These are phyloP conservation scores for Hortaea werneckii DNA, from an alignment of 2,329 filamentous ascomycete species.

Conservation along the genomic window DNA sequence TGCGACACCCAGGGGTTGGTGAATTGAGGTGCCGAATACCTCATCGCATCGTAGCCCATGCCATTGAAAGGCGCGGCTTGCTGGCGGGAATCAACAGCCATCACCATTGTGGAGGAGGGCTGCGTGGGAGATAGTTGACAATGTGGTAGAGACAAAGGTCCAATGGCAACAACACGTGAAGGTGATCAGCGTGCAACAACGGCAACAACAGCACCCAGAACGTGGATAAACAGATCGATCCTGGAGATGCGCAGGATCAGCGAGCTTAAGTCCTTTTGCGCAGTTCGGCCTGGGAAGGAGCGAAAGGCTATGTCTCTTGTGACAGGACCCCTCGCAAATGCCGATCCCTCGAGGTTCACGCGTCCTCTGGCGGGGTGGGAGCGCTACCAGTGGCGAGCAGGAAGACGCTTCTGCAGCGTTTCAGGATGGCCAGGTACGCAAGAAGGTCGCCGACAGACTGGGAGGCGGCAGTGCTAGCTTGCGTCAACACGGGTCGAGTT, in stretches of 20 bases:
- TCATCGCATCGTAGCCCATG: conserved; percentile 73
- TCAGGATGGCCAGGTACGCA: conserved; percentile 6
- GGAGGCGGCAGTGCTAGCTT: conserved; percentile 5
- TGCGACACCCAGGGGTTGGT: conserved; percentile 73
- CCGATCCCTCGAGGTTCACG: conserved; percentile 11
- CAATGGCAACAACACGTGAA: conserved; percentile 1
- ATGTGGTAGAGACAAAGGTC: conserved; percentile 15
- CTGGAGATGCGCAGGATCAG: conserved; percentile 40
- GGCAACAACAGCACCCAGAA: conserved; percentile 25
- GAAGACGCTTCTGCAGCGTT: conserved; percentile 18
- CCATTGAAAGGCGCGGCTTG: conserved; percentile 58
- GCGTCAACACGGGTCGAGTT: not conserved
- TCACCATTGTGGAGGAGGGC: conserved; percentile 56
- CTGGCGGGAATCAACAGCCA: conserved; percentile 83
- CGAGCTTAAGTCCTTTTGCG: conserved; percentile 29
- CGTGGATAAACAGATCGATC: conserved; percentile 39
- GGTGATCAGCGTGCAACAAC: conserved; percentile 7
- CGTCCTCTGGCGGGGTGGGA: conserved; percentile 10
- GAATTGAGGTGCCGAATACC: conserved; percentile 66
- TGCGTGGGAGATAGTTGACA: conserved; percentile 5
- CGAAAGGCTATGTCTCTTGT: conserved; percentile 10
- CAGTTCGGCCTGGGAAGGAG: conserved; percentile 18
- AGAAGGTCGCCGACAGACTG: conserved; percentile 2
- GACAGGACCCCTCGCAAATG: conserved; percentile 5
- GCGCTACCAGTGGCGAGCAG: conserved; percentile 16